Percentiles rank a stretch among this genome's conserved stretches.
Conservation (phyloP, 139 green algal genomes). For the Nannochloris sp. region DNA sequence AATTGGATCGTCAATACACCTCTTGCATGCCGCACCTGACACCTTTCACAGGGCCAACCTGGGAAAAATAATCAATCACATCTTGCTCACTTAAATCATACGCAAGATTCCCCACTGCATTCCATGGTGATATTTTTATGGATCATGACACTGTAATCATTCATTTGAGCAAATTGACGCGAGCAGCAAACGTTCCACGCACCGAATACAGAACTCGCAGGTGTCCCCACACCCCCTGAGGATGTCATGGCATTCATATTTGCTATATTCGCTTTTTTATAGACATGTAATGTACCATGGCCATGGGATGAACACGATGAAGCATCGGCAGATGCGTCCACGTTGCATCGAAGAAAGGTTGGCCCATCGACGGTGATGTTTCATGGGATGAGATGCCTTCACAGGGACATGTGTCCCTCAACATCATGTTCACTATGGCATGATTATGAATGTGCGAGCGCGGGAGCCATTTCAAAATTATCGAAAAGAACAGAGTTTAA, state of each 20-base stretch:
- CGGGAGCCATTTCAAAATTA: too few relatives aligned
- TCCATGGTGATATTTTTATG: background rate
- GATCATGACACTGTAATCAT: background rate
- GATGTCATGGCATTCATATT: too few relatives aligned
- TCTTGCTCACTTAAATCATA: conserved; percentile 35
- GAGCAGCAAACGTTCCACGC: background rate
- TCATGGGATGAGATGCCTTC: background rate
- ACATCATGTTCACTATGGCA: background rate
- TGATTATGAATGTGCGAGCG: too few relatives aligned
- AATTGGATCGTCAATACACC: background rate
- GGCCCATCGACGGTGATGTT: background rate
- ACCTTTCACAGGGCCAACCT: conserved; percentile 29
- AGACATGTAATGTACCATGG: too few relatives aligned
- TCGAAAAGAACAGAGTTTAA: too few relatives aligned
- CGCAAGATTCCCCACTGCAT: conserved; percentile 28
- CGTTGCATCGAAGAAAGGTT: too few relatives aligned
- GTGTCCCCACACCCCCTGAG: background rate
- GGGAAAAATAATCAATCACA: conserved; percentile 28
- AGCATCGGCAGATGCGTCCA: too few relatives aligned
- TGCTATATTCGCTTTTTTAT: too few relatives aligned
- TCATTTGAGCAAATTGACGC: background rate
- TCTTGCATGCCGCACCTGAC: conserved; percentile 11
- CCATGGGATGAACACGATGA: too few relatives aligned
- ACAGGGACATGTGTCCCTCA: background rate
- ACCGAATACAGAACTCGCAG: conserved; percentile 4